Percentiles rank a stretch among this genome's conserved stretches.
Evolutionary conservation across 352 stramenopile species (phyloP).

Genomic region (Elongisporangium prolatum): DNA sequence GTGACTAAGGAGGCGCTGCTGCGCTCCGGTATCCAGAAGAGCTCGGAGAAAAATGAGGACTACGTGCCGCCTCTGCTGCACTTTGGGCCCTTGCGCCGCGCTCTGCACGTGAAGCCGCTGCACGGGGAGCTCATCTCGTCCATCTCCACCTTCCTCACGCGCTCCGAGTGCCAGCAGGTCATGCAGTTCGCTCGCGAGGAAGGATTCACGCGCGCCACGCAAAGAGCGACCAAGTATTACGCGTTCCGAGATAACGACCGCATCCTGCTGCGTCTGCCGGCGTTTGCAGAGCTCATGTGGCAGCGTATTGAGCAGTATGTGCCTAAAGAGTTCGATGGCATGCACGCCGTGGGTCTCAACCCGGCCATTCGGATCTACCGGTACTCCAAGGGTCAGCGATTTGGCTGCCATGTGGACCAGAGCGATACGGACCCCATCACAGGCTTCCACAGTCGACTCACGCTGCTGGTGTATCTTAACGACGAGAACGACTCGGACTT

Average conservation of each 20-base stretch:
- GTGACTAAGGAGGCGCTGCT: conserved; percentile 1
- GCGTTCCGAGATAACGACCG: conserved; percentile 78
- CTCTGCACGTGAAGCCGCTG: conserved; percentile 30
- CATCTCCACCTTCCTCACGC: conserved; percentile 58
- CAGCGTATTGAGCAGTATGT: conserved; percentile 51
- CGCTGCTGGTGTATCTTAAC: conserved; percentile 80
- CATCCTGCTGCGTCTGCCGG: conserved; percentile 53
- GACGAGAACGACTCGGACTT: conserved; percentile 72
- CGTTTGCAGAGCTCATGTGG: conserved; percentile 68
- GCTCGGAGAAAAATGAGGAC: conserved; percentile 17
- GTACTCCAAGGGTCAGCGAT: conserved; percentile 61
- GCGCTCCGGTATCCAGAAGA: conserved; percentile 4
- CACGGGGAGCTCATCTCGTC: conserved; percentile 64
- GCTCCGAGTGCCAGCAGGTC: conserved; percentile 51
- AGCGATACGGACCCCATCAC: conserved; percentile 75
- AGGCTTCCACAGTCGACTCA: conserved; percentile 71
- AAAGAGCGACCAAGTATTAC: conserved; percentile 56
- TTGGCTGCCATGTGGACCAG: conserved; percentile 82
- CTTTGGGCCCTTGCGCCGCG: conserved; percentile 32
- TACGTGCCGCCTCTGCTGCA: conserved; percentile 33
- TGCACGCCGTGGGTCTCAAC: conserved; percentile 64
- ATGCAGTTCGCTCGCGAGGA: conserved; percentile 49
- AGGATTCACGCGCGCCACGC: conserved; percentile 65
- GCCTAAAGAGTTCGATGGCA: conserved; percentile 49
- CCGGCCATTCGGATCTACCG: conserved; percentile 74